A percentile compares a stretch with the other conserved stretches of the same genome.
These are phyloP conservation scores for Picea sitchensis DNA, from an alignment of 75 land plant genomes.

Conservation along the genomic window DNA sequence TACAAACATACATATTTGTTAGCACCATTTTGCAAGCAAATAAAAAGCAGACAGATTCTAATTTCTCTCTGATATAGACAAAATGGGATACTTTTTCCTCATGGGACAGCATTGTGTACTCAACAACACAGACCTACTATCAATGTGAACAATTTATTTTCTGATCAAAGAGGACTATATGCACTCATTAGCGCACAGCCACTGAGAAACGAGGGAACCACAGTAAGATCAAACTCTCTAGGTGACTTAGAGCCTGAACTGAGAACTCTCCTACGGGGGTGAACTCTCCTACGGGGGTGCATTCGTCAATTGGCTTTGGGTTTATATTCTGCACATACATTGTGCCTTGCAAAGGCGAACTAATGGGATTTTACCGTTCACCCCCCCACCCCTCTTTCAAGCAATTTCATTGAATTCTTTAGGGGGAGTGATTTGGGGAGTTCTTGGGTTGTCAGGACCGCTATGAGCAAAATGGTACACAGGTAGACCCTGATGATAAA, in stretches of 20 bases:
- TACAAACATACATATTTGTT: not conserved
- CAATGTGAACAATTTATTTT: not conserved
- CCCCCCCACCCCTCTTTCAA: too few species aligned
- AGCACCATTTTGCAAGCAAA: not conserved
- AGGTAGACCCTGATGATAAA: too few species aligned
- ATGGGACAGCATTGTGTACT: not conserved
- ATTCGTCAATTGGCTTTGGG: not conserved
- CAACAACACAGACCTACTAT: not conserved
- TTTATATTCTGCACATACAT: not conserved
- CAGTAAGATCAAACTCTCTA: not conserved
- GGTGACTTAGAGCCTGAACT: not conserved
- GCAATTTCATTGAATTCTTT: too few species aligned
- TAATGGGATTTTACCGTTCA: too few species aligned
- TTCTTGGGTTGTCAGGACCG: too few species aligned
- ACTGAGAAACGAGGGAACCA: not conserved
- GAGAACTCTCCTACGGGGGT: not conserved
- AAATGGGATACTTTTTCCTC: not conserved
- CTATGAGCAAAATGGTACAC: too few species aligned
- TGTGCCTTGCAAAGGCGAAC: too few species aligned
- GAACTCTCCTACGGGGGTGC: not conserved
- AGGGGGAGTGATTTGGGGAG: too few species aligned
- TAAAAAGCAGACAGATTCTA: too few species aligned
- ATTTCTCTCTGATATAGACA: not conserved
- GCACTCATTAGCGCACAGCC: not conserved
- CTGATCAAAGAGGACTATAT: not conserved